Evolutionary conservation across 1,284 basidiomycete genomes (phyloP), one percentile per base, ranked within the genome.

Genomic region (Naganishia sp.): DNA sequence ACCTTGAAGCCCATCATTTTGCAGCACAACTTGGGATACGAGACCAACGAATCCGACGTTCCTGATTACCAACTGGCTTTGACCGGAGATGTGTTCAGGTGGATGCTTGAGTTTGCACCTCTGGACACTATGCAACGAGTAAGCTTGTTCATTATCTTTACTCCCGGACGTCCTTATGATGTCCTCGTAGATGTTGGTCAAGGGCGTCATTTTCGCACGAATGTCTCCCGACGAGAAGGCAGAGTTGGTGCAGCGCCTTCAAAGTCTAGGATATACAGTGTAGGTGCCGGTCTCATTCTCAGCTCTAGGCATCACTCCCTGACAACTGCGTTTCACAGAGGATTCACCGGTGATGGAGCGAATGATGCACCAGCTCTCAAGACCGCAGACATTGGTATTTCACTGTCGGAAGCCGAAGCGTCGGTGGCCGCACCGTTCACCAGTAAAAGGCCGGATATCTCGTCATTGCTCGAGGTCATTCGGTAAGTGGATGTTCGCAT

Each of bases 141-240:
- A 76, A 70, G 87, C 82, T 39, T 39, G 35, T 39, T 39, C 35
- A 2, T 2, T 39, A 39, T 39, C 35, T 39, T 39, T 2, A 39
- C 13, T 10, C 10, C 2, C 7, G 2, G 10, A 9, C 4, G 35
- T 39, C 13, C 13, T 39, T 6, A 35, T 39, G 10, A 10, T 39
- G 35, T 13, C 70, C 10, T n/a, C n/a, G 2, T 23, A 95, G 92
- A 95, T 99, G 93, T 87, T 99, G n/a, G 92, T 98, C 68, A 96
- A 97, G 80, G 88, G 94, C 3, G 92, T 96, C 74, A 90, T 99
- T 60, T 99, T 95, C 77, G 94, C 96, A 10, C 87, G 96, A 31
- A 99, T 99, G 96, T 99, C 95, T 18, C 96, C 96, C 0, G 96
- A 99, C 78, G 96, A 99, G 82, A 99, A 99, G 82, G 96, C 98